Evolutionary conservation across 441 rosid genomes (phyloP), one percentile per base, ranked within the genome.

Genomic region (Arabidopsis hybrid): DNA sequence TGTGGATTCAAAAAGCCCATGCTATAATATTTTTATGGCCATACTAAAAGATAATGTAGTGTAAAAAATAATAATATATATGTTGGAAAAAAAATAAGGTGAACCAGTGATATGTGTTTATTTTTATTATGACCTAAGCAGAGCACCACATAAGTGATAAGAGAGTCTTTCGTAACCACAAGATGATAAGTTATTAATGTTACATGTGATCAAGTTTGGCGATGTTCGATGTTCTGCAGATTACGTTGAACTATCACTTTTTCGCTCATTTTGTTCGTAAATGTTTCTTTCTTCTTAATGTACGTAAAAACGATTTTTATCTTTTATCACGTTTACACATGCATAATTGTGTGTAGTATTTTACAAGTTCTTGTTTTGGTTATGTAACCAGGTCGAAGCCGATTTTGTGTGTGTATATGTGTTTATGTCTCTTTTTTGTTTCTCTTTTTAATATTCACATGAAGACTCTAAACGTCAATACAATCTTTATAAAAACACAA

Each of bases 81-180:
- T 4, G 7, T 29, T 29, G 26, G 8, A 1, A 36, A 14, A 16
- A 32, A 42, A 11, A 65, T 9, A 21, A 50, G 14, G 46, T 14
- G 35, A 32, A 43, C 13, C 18, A 59, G 9, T 71, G 5, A 50
- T 39, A 11, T 50, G 35, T 40, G 63, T 36, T 57, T 59, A 14
- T 57, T 35, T 34, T 35, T 35, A 62, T 53, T 35, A 49, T 51
- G 75, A 71, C 60, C 43, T 16, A 31, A 40, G 72, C 18, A 67
- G 39, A 67, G 56, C 73, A 67, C 67, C 21, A 60, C 32, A 50
- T 50, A 50, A 9, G 55, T 50, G 61, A 34, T 29, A 11, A 26
- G 29, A 26, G 29, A 14, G 35, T 65, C 12, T 38, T 38, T 57
- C 11, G 34, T 51, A 43, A 74, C 73, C 78, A 67, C 73, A 74